Conservation (phyloP, 2,329 filamentous ascomycete species). For the Plectosphaerella sp. region DNA sequence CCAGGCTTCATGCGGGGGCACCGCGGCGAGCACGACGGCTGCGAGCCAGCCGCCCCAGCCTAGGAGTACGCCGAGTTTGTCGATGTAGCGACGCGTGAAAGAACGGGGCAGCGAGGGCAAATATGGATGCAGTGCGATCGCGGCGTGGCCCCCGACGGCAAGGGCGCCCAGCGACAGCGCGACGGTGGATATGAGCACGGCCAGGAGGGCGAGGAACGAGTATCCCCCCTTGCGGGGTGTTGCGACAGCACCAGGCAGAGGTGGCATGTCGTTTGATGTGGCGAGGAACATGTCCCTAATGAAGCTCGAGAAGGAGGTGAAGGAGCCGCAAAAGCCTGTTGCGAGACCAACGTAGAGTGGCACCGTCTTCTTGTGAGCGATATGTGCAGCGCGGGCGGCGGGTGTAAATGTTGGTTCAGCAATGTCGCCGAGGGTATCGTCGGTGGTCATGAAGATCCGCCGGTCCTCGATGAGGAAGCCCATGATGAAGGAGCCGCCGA, state of each 20-base stretch:
- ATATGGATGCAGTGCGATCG: slow-evolving; percentile 52
- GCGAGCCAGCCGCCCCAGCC: slow-evolving; percentile 75
- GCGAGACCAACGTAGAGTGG: slow-evolving; percentile 84
- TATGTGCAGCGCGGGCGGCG: slow-evolving; percentile 34
- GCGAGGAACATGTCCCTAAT: slow-evolving; percentile 77
- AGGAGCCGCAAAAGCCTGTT: slow-evolving; percentile 84
- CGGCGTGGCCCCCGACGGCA: slow-evolving; percentile 70
- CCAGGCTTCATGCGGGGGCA: slow-evolving; percentile 71
- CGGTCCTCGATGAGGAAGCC: slow-evolving; percentile 81
- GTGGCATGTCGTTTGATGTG: slow-evolving; percentile 66
- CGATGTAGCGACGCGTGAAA: slow-evolving; percentile 55
- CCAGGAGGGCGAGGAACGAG: slow-evolving; percentile 76
- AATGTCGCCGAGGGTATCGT: neutral
- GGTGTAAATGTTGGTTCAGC: neutral
- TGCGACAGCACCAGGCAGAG: slow-evolving; percentile 20
- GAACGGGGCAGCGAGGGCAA: slow-evolving; percentile 57
- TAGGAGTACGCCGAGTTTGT: slow-evolving; percentile 59
- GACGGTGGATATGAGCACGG: slow-evolving; percentile 69
- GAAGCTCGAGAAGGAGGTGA: slow-evolving; percentile 87
- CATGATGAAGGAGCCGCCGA: slow-evolving; percentile 75
- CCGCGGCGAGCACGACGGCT: slow-evolving; percentile 65
- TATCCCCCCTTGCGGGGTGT: slow-evolving; percentile 64
- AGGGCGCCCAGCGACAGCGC: slow-evolving; percentile 67
- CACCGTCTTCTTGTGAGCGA: slow-evolving; percentile 73
- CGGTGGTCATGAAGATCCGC: slow-evolving; percentile 52